Conservation (phyloP, 352 stramenopile species). For the Globisporangium iwayamae region DNA sequence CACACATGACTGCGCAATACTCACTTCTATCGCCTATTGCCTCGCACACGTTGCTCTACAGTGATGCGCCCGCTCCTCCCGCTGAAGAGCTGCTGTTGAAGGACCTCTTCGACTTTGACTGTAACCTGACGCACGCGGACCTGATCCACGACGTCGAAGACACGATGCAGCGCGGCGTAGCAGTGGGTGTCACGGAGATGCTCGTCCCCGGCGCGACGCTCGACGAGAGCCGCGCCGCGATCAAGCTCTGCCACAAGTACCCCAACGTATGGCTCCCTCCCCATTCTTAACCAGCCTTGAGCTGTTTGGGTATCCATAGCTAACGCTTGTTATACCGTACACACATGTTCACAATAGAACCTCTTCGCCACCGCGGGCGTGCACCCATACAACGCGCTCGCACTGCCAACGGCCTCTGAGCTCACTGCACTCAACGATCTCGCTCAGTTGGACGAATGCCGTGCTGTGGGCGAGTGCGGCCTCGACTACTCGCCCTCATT, state of each 20-base stretch:
- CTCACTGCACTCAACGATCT: constrained; percentile 31
- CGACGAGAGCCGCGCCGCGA: constrained; percentile 52
- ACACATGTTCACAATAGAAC: constrained; percentile 11
- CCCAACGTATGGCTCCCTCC: constrained; percentile 23
- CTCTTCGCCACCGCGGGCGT: constrained; percentile 74
- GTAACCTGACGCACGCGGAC: constrained; percentile 76
- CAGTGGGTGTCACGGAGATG: constrained; percentile 59
- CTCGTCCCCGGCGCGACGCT: constrained; percentile 72
- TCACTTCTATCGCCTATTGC: no score
- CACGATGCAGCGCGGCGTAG: constrained; percentile 36
- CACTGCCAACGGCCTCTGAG: constrained; percentile 31
- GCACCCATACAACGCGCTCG: constrained; percentile 72
- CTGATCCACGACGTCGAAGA: constrained; percentile 33
- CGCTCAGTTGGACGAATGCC: constrained; percentile 30
- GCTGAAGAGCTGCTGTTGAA: constrained; percentile 5
- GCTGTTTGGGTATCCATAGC: neutral
- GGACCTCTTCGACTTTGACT: constrained; percentile 78
- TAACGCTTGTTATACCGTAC: neutral
- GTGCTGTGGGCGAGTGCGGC: constrained; percentile 71
- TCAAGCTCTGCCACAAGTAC: constrained; percentile 50
- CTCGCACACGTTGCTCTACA: neutral
- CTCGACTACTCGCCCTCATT: constrained; percentile 77
- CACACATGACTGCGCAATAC: neutral
- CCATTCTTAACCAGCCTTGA: neutral
- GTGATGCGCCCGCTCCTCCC: neutral